Evolutionary conservation across 1,284 basidiomycete genomes (phyloP).

Genomic region (Wallemia ichthyophaga): DNA sequence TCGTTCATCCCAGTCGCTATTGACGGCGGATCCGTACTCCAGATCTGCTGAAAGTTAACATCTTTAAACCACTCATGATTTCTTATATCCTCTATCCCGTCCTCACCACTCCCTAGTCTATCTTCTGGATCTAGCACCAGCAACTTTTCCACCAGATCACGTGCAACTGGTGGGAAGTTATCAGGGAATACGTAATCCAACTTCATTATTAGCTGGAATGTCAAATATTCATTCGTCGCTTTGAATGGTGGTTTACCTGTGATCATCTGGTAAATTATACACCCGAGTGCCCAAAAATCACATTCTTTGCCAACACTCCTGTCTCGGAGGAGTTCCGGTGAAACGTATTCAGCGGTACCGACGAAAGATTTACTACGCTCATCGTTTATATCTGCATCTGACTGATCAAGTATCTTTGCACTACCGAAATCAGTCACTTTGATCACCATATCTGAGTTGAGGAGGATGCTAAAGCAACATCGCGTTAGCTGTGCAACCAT

Average conservation of each 20-base stretch:
- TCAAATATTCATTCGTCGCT: slow-evolving; percentile 25
- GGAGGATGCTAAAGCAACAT: slow-evolving; percentile 27
- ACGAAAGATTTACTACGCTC: slow-evolving; percentile 49
- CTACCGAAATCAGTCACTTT: slow-evolving; percentile 96
- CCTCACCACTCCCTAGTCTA: not conserved
- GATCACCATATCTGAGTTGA: slow-evolving; percentile 54
- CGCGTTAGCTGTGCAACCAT: no score
- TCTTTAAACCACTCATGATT: not conserved
- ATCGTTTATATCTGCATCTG: slow-evolving; percentile 12
- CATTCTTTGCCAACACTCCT: slow-evolving; percentile 23
- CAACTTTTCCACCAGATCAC: slow-evolving; percentile 18
- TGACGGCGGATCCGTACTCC: not conserved
- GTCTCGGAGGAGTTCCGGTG: slow-evolving; percentile 58
- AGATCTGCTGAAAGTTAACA: not conserved
- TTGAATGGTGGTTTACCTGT: slow-evolving; percentile 24
- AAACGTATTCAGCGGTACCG: slow-evolving; percentile 84
- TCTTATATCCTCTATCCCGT: not conserved
- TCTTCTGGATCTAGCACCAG: slow-evolving; percentile 10
- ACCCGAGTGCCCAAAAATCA: slow-evolving; percentile 27
- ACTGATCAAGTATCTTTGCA: slow-evolving; percentile 43
- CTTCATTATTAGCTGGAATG: slow-evolving; percentile 25
- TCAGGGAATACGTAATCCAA: slow-evolving; percentile 20
- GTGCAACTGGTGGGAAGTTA: slow-evolving; percentile 19
- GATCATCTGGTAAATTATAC: slow-evolving; percentile 24
- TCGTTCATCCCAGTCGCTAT: not conserved